Evolutionary conservation across 805 yeast genomes (phyloP), one percentile per base, ranked within the genome.

Genomic region (Ogataea neopini): DNA sequence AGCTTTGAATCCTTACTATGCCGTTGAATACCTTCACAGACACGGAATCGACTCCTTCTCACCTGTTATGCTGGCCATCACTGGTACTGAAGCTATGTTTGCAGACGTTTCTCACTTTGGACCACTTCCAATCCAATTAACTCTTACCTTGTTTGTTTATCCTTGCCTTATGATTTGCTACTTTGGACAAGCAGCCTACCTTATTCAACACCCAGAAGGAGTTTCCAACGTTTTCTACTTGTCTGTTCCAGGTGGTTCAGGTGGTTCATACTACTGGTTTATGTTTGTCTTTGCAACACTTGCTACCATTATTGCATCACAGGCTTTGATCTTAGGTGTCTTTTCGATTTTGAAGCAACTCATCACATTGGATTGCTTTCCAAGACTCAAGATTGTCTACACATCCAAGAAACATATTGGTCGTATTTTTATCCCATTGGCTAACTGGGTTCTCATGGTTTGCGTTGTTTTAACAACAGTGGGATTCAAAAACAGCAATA

Each of bases 21-120:
- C 84, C 1, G 67, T 78, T 42, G 54, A 66, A n/a, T 70, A 71
- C 32, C 61, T 81, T 50, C 65, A 58, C 40, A 52, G 58, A 17
- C 46, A 48, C 33, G 52, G 52, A 14, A 63, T 75, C 23, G 79
- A 74, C 56, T 64, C 70, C 2, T 64, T 81, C 26, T 72, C 78
- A 9, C 74, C 78, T 3, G 76, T 78, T 3, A 73, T 80, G 76
- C 72, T 81, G 37, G 67, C 80, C 1, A 63, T 81, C 20, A 80
- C 86, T 0, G 86, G 86, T 26, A 68, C 77, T 3, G 86, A 81
- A 52, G 84, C 85, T 6, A 75, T 81, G 81, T 81, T 81, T 64
- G 83, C 84, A 1, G 85, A 81, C 61, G 68, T 80, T 43, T 80
- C 84, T 3, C 83, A 77, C 56, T 77, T 80, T 56, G 79, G 82